A percentile compares a stretch with the other conserved stretches of the same genome.
These are phyloP conservation scores for Clonostachys rosea DNA, from an alignment of 2,329 filamentous ascomycete genomes.

Conservation along the genomic window DNA sequence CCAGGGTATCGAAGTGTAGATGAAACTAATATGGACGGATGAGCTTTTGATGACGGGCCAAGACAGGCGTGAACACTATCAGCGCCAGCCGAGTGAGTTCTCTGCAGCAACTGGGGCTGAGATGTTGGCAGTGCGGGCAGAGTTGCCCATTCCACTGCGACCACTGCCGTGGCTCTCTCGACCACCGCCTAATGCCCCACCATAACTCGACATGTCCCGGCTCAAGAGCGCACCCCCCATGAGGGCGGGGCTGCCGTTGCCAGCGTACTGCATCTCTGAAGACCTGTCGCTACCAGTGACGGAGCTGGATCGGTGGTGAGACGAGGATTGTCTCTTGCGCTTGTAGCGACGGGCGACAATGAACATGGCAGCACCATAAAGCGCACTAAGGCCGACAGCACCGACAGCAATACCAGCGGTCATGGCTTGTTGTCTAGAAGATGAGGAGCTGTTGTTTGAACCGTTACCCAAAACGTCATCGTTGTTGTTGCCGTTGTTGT, in stretches of 20 bases:
- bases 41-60: background rate
- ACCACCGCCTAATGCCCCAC: constrained; percentile 40
- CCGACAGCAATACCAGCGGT: constrained; percentile 70
- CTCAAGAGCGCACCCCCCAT: constrained; percentile 67
- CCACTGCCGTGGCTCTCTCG: constrained; percentile 62
- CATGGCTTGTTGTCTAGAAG: constrained; percentile 56
- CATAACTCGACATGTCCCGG: constrained; percentile 51
- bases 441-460: constrained; percentile 40
- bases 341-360: constrained; percentile 87
- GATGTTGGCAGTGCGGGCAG: constrained; percentile 61
- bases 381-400: constrained; percentile 71
- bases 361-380: constrained; percentile 95
- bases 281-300: constrained; percentile 44
- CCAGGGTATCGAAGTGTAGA: constrained; percentile 6
- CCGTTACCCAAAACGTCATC: constrained; percentile 31
- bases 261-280: constrained; percentile 48
- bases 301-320: constrained; percentile 72
- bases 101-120: constrained; percentile 87
- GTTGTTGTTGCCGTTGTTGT: constrained; percentile 26
- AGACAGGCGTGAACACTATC: constrained; percentile 18
- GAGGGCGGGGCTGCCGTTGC: constrained; percentile 49
- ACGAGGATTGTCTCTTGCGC: constrained; percentile 64
- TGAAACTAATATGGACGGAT: constrained; percentile 1
- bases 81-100: constrained; percentile 96
- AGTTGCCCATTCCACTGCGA: constrained; percentile 55